These are phyloP conservation scores for Kodamaea leandrae DNA, from an alignment of 805 yeast species.

Conservation along the genomic window DNA sequence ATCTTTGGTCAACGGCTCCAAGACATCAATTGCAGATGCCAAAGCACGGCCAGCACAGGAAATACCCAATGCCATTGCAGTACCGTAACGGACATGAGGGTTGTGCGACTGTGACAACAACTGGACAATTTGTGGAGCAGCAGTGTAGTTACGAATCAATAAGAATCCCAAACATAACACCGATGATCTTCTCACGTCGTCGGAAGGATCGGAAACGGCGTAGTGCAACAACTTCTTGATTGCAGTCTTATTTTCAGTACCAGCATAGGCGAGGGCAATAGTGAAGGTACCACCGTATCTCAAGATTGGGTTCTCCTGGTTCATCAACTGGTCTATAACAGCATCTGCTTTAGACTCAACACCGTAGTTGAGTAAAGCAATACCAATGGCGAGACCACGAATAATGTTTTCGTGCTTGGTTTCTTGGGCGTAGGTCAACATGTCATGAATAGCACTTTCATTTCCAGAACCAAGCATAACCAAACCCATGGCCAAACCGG, in stretches of 20 bases:
- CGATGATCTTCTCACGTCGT: slow-evolving; percentile 95
- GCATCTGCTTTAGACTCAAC: slow-evolving; percentile 77
- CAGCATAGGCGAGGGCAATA: slow-evolving; percentile 93
- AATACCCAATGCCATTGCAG: slow-evolving; percentile 95
- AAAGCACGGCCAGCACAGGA: slow-evolving; percentile 95
- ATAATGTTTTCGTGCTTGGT: slow-evolving; percentile 95
- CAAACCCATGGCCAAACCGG: slow-evolving; percentile 94
- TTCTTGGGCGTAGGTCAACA: slow-evolving; percentile 88
- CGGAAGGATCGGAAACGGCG: slow-evolving; percentile 95
- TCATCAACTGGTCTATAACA: slow-evolving; percentile 61
- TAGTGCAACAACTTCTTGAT: slow-evolving; percentile 81
- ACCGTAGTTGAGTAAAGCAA: slow-evolving; percentile 84
- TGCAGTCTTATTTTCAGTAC: slow-evolving; percentile 88
- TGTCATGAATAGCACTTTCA: slow-evolving; percentile 64
- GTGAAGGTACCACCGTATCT: slow-evolving; percentile 97
- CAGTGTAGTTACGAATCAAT: slow-evolving; percentile 82
- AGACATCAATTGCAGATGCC: slow-evolving; percentile 83
- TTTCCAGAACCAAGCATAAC: slow-evolving; percentile 91
- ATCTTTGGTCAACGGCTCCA: slow-evolving; percentile 90
- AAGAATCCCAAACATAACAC: slow-evolving; percentile 90
- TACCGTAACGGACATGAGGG: slow-evolving; percentile 97
- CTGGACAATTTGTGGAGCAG: slow-evolving; percentile 94
- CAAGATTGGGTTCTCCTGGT: slow-evolving; percentile 75
- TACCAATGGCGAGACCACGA: slow-evolving; percentile 87
- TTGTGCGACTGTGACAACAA: slow-evolving; percentile 90